These are phyloP conservation scores for Phytopythium delawarense DNA, from an alignment of 352 stramenopile genomes.

Conservation along the genomic window DNA sequence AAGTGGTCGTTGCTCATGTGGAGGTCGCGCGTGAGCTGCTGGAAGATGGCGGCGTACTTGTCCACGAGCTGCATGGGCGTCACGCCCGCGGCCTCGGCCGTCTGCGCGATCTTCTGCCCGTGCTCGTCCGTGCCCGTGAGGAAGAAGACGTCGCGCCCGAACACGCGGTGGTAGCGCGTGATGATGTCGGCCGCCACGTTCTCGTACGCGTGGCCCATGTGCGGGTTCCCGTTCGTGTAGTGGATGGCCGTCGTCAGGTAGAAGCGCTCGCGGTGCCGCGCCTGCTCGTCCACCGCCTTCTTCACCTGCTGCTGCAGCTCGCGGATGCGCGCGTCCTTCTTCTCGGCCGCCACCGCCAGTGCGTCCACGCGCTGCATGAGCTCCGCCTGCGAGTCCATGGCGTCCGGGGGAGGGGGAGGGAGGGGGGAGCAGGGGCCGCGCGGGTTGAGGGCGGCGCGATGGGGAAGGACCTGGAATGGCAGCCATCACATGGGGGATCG, in stretches of 20 bases:
- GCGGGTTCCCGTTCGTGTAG: conserved; percentile 96
- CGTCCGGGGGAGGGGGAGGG: background rate
- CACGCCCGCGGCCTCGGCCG: conserved; percentile 88
- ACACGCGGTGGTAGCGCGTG: conserved; percentile 91
- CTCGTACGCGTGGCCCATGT: conserved; percentile 99
- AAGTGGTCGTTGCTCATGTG: conserved; percentile 91
- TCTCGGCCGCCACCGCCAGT: conserved; percentile 32
- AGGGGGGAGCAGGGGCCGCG: background rate
- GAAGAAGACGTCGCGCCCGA: conserved; percentile 83
- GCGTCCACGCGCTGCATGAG: conserved; percentile 36
- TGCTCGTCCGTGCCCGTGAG: conserved; percentile 96
- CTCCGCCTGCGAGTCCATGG: conserved; percentile 9
- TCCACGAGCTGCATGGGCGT: conserved; percentile 95
- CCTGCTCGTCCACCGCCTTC: conserved; percentile 33
- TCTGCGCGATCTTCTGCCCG: conserved; percentile 99
- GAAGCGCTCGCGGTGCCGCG: conserved; percentile 73
- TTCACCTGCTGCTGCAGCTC: conserved; percentile 40
- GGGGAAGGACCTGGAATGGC: background rate
- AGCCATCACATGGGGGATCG: background rate
- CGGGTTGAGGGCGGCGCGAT: background rate
- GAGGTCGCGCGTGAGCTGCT: conserved; percentile 82
- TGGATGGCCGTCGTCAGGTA: conserved; percentile 99
- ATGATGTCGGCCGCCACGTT: conserved; percentile 97
- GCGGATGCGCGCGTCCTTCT: conserved; percentile 25
- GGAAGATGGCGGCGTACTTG: conserved; percentile 89